Evolutionary conservation across 2,329 filamentous ascomycete genomes (phyloP).

Genomic region (Colletotrichum spinosum): DNA sequence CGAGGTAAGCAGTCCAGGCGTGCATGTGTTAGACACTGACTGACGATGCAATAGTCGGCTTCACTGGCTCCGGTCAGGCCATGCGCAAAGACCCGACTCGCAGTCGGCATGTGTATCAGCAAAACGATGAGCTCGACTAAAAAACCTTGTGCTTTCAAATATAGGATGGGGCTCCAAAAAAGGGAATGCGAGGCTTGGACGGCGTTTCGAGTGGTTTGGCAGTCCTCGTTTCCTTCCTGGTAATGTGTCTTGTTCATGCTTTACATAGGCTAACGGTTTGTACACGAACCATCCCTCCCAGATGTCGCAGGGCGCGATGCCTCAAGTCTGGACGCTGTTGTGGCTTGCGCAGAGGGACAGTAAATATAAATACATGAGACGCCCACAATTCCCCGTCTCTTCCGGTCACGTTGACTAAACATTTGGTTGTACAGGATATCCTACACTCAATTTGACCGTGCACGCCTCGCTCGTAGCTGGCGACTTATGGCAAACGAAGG

Average conservation of each 20-base stretch:
- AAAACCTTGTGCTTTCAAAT: constrained; percentile 40
- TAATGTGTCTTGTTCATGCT: constrained; percentile 35
- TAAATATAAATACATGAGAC: constrained; percentile 37
- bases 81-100: constrained; percentile 94
- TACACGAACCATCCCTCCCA: constrained; percentile 26
- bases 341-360: constrained; percentile 11
- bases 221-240: constrained; percentile 36
- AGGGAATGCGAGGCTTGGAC: constrained; percentile 38
- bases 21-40: constrained; percentile 8
- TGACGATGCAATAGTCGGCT: constrained; percentile 75
- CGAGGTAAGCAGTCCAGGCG: constrained; percentile 72
- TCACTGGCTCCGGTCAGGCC: constrained; percentile 92
- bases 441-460: constrained; percentile 8
- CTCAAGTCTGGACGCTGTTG: constrained; percentile 22
- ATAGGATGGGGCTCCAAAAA: constrained; percentile 38
- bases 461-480: background rate
- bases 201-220: constrained; percentile 34
- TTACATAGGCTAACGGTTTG: constrained; percentile 37
- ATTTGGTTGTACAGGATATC: constrained; percentile 36
- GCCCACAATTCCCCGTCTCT: constrained; percentile 32
- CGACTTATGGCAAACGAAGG: constrained; percentile 23
- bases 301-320: constrained; percentile 18
- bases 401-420: constrained; percentile 31
- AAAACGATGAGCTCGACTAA: constrained; percentile 79
- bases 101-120: constrained; percentile 86